A percentile compares a stretch with the other conserved stretches of the same genome.
Conservation (phyloP, 164 flowering plant genomes). For the Protea cynaroides region DNA sequence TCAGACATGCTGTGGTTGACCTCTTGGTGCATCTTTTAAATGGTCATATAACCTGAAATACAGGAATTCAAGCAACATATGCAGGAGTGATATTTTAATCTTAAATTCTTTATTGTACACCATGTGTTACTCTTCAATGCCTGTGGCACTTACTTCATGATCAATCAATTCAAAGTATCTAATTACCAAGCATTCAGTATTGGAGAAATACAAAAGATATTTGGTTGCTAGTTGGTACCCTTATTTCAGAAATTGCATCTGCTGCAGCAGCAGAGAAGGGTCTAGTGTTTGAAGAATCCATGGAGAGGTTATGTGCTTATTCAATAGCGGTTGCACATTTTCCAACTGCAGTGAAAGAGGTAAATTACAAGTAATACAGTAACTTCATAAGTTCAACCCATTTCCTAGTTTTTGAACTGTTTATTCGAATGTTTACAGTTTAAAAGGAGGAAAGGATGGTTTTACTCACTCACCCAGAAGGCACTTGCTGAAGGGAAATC, state of each 20-base stretch:
- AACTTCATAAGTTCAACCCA: neutral
- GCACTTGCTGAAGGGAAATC: constrained; percentile 38
- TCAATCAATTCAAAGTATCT: too few species aligned
- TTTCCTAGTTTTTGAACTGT: neutral
- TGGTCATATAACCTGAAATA: too few species aligned
- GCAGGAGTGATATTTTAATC: too few species aligned
- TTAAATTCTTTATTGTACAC: too few species aligned
- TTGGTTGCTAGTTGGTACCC: constrained; percentile 62
- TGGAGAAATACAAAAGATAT: neutral
- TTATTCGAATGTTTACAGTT: constrained; percentile 40
- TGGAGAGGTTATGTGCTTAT: constrained; percentile 83
- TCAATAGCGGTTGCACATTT: constrained; percentile 91
- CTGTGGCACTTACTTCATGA: neutral
- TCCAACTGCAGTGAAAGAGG: constrained; percentile 98
- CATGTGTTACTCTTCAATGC: too few species aligned
- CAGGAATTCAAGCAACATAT: too few species aligned
- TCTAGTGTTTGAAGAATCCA: constrained; percentile 23
- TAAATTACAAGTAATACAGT: constrained; percentile 7
- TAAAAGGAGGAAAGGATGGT: constrained; percentile 76
- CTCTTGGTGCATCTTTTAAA: too few species aligned
- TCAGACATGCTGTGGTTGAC: too few species aligned
- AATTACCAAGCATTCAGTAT: too few species aligned
- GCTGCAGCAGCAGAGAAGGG: constrained; percentile 77
- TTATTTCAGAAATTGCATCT: constrained; percentile 75
- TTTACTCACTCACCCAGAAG: constrained; percentile 29